These are phyloP conservation scores for Fraxinus greggii DNA, from an alignment of 305 asterid species.

Conservation along the genomic window DNA sequence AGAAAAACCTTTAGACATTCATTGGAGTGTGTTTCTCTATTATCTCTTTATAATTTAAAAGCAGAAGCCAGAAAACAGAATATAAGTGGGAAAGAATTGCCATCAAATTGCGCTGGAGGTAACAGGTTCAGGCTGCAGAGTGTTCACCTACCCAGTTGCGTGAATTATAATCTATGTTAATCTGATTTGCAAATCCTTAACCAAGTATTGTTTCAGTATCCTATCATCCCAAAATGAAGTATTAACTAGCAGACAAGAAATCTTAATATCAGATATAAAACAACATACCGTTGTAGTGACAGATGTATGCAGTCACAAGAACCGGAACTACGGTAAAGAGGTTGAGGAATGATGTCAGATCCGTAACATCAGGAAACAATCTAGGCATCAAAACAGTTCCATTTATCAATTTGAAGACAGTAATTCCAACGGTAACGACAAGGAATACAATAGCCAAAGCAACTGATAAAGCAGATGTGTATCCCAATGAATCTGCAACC, in stretches of 20 bases:
- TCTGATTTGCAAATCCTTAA: neutral
- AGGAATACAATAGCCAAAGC: conserved; percentile 93
- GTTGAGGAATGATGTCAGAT: conserved; percentile 60
- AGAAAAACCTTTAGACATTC: neutral
- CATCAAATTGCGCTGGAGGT: neutral
- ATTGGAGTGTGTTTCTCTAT: neutral
- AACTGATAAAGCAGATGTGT: conserved; percentile 92
- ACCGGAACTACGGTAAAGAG: conserved; percentile 96
- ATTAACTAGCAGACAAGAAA: conserved; percentile 1
- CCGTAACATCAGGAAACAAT: conserved; percentile 64
- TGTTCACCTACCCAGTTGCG: neutral
- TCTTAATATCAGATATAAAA: neutral
- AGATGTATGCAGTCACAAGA: conserved; percentile 93
- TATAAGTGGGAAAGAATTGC: neutral
- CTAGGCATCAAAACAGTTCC: conserved; percentile 81
- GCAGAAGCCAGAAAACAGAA: neutral
- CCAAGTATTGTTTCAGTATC: neutral
- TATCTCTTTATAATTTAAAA: neutral
- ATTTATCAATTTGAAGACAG: conserved; percentile 69
- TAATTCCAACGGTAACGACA: conserved; percentile 79
- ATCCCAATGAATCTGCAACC: conserved; percentile 89
- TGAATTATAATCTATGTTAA: neutral
- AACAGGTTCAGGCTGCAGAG: neutral
- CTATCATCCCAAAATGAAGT: conserved; percentile 7
- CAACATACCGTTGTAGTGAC: conserved; percentile 87